Evolutionary conservation across 768 basidiomycete genomes (phyloP).

Genomic region (Dacryopinax spathularia): DNA sequence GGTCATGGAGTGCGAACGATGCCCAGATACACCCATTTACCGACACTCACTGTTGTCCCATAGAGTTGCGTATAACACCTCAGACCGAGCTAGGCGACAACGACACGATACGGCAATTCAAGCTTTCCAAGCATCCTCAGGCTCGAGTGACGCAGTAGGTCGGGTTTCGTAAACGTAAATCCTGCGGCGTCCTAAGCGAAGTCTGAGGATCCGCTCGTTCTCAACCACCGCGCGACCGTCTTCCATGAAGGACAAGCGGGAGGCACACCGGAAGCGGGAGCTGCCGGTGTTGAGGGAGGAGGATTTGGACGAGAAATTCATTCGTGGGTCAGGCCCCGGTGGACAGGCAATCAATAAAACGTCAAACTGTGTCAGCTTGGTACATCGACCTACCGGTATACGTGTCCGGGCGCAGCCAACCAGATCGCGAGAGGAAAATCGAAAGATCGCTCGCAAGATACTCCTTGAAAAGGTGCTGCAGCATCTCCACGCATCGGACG

Average conservation of each 20-base stretch:
- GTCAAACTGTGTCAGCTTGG: constrained; percentile 38
- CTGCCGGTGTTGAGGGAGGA: constrained; percentile 57
- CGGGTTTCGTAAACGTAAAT: not conserved
- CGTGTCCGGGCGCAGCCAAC: constrained; percentile 82
- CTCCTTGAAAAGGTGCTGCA: constrained; percentile 54
- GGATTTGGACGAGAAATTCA: constrained; percentile 77
- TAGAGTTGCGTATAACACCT: constrained; percentile 58
- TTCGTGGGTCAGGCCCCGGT: constrained; percentile 78
- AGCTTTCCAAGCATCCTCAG: not conserved
- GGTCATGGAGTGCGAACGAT: constrained; percentile 45
- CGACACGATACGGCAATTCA: constrained; percentile 43
- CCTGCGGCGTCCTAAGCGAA: not conserved
- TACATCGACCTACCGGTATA: constrained; percentile 79
- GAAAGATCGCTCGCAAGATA: constrained; percentile 57
- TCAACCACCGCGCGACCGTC: not conserved
- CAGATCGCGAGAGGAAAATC: constrained; percentile 65
- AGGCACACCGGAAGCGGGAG: constrained; percentile 46
- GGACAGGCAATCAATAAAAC: constrained; percentile 98
- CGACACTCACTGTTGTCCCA: constrained; percentile 3
- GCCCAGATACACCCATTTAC: not conserved
- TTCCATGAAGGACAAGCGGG: constrained; percentile 18
- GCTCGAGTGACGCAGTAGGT: constrained; percentile 2
- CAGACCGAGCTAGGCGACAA: constrained; percentile 84
- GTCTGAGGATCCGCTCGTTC: not conserved
- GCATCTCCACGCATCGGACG: constrained; percentile 10